phyloP scores from a whole-genome alignment of 2,329 filamentous ascomycete genomes.

The Truncatella angustata region DNA sequence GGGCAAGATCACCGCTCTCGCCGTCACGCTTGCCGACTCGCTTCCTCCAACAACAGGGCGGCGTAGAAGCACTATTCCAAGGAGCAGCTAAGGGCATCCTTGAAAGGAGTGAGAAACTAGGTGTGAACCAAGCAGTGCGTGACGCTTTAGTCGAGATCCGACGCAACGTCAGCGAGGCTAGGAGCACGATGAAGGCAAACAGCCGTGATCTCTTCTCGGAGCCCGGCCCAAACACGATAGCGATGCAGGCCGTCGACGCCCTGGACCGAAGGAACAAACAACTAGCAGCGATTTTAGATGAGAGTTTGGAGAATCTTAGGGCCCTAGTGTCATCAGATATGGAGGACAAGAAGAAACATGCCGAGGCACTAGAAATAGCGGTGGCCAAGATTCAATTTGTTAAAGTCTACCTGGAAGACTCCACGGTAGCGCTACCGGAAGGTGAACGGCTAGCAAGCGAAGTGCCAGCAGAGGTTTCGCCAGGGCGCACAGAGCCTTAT shows the following conservation, averaged over 20 bases:
- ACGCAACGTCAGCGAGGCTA: constrained; percentile 67
- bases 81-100: constrained; percentile 74
- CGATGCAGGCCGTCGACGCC: constrained; percentile 40
- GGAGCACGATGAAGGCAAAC: constrained; percentile 39
- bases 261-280: constrained; percentile 66
- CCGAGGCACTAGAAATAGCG: constrained; percentile 56
- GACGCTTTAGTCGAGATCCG: constrained; percentile 78
- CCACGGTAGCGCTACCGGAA: constrained; percentile 48
- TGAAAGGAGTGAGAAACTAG: constrained; percentile 71
- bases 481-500: constrained; percentile 8
- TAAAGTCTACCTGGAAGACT: constrained; percentile 60
- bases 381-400: constrained; percentile 65
- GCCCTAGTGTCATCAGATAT: constrained; percentile 50
- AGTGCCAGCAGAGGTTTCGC: neutral
- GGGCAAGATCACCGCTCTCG: constrained; percentile 44
- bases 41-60: constrained; percentile 52
- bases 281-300: constrained; percentile 66
- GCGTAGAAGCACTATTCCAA: constrained; percentile 70
- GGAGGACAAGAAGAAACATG: constrained; percentile 46
- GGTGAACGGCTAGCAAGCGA: constrained; percentile 23
- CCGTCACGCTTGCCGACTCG: constrained; percentile 47
- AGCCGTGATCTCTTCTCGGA: constrained; percentile 35
- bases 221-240: constrained; percentile 22
- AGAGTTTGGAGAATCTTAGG: constrained; percentile 63
- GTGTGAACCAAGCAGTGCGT: constrained; percentile 77